Evolutionary conservation across 2,329 filamentous ascomycete genomes (phyloP).

Genomic region (Raffaelea arxii): DNA sequence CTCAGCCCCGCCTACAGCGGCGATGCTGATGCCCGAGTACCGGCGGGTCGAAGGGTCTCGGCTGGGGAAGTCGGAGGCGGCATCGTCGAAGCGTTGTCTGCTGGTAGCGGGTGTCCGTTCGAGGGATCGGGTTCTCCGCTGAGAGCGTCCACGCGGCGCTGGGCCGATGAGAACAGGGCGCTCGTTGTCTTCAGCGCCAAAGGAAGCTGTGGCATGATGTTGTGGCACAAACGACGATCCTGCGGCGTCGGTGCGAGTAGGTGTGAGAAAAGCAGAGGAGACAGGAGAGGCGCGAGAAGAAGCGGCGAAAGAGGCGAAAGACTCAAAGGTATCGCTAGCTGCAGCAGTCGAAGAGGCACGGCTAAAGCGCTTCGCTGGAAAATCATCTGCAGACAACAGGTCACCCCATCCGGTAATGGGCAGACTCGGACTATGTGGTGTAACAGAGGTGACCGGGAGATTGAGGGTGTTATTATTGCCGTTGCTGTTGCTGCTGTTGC

Average conservation of each 20-base stretch:
- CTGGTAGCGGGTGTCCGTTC: constrained; percentile 4
- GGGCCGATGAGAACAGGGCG: constrained; percentile 2
- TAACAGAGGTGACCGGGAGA: too few relatives aligned
- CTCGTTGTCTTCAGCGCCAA: not conserved
- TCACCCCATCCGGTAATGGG: too few relatives aligned
- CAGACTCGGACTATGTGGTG: too few relatives aligned
- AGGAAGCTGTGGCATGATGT: not conserved
- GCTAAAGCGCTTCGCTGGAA: not conserved
- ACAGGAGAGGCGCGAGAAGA: constrained; percentile 1
- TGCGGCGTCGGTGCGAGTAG: not conserved
- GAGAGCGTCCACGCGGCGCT: constrained; percentile 2
- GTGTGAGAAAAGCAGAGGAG: not conserved
- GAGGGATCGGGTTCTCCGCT: constrained; percentile 4
- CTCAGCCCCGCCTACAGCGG: not conserved
- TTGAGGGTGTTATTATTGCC: too few relatives aligned
- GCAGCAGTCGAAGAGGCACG: constrained; percentile 15
- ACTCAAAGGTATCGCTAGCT: too few relatives aligned
- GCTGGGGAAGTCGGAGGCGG: constrained; percentile 7
- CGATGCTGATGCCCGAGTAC: constrained; percentile 1
- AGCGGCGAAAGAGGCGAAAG: too few relatives aligned
- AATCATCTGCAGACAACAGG: constrained; percentile 2
- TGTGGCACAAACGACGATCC: not conserved
- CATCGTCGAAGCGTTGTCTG: not conserved
- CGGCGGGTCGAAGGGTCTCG: constrained; percentile 9
- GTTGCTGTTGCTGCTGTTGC: too few relatives aligned